Conservation (phyloP, 208 protist genomes). For the Trypanosoma cruzi region DNA sequence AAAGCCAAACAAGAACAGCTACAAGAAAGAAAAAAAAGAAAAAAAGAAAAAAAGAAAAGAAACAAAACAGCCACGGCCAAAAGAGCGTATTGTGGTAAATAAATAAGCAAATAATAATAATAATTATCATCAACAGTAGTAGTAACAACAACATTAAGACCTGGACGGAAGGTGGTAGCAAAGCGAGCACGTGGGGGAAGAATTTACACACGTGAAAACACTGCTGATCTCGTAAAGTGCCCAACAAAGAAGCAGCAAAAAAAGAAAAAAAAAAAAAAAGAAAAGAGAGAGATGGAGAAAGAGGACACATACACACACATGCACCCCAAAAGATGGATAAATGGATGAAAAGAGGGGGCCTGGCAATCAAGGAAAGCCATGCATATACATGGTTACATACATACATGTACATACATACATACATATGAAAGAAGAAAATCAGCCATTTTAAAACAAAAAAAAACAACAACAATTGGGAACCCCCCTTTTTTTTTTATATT, state of each 20-base stretch:
- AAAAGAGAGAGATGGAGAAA: conserved; percentile 11
- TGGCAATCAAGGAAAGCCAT: not conserved
- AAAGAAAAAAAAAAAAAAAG: not conserved
- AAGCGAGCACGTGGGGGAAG: not conserved
- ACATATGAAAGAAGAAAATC: no score
- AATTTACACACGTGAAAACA: conserved; percentile 7
- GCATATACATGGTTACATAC: conserved; percentile 7
- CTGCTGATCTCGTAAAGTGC: conserved; percentile 3
- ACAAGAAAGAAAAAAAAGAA: conserved; percentile 23
- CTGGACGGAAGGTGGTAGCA: not conserved
- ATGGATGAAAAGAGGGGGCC: not conserved
- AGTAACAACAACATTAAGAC: not conserved
- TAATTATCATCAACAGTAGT: not conserved
- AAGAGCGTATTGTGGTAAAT: no score
- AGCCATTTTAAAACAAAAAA: no score
- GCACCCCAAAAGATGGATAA: not conserved
- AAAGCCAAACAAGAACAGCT: not conserved
- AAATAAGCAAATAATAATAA: no score
- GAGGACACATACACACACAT: conserved; percentile 7
- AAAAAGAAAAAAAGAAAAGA: not conserved
- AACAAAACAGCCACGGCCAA: not conserved
- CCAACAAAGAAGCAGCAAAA: conserved; percentile 14
- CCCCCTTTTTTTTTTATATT: no score
- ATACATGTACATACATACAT: not conserved
- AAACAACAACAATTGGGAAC: no score